Evolutionary conservation across 1,139 yeast species (phyloP).

Genomic region (Suhomyces kunorum): DNA sequence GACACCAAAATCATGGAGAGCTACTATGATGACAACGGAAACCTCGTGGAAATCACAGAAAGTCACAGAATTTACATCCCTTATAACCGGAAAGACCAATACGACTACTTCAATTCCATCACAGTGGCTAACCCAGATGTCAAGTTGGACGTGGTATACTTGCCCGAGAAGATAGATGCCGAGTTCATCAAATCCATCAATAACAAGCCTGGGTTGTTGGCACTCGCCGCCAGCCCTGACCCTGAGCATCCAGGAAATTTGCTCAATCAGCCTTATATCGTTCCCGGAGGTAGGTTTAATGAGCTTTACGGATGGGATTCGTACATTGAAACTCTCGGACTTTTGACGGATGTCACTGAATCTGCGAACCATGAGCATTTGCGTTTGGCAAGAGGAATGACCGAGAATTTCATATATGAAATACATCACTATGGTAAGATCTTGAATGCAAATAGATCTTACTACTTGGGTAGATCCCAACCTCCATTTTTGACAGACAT

Average conservation of each 20-base stretch:
- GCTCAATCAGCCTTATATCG: slow-evolving; percentile 81
- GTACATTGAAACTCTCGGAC: slow-evolving; percentile 86
- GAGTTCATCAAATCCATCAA: slow-evolving; percentile 76
- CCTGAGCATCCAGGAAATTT: slow-evolving; percentile 52
- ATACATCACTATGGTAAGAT: slow-evolving; percentile 90
- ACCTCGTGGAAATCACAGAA: slow-evolving; percentile 32
- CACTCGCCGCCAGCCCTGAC: slow-evolving; percentile 66
- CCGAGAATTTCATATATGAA: slow-evolving; percentile 88
- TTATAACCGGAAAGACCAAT: slow-evolving; percentile 66
- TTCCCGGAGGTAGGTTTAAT: slow-evolving; percentile 96
- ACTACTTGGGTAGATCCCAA: slow-evolving; percentile 89
- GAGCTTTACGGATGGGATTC: slow-evolving; percentile 99
- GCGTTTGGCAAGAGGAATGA: slow-evolving; percentile 81
- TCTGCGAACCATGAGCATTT: slow-evolving; percentile 45
- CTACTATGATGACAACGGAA: slow-evolving; percentile 42
- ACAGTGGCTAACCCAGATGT: slow-evolving; percentile 58
- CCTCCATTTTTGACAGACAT: slow-evolving; percentile 98
- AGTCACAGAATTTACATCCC: slow-evolving; percentile 82
- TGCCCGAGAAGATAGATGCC: slow-evolving; percentile 62
- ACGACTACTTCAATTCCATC: slow-evolving; percentile 61
- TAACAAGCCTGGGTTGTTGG: slow-evolving; percentile 81
- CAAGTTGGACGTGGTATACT: slow-evolving; percentile 71
- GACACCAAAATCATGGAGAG: slow-evolving; percentile 77
- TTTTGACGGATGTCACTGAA: slow-evolving; percentile 63
- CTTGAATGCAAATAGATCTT: slow-evolving; percentile 90